Conservation (phyloP, 306 rosid genomes). For the Corylus americana region DNA sequence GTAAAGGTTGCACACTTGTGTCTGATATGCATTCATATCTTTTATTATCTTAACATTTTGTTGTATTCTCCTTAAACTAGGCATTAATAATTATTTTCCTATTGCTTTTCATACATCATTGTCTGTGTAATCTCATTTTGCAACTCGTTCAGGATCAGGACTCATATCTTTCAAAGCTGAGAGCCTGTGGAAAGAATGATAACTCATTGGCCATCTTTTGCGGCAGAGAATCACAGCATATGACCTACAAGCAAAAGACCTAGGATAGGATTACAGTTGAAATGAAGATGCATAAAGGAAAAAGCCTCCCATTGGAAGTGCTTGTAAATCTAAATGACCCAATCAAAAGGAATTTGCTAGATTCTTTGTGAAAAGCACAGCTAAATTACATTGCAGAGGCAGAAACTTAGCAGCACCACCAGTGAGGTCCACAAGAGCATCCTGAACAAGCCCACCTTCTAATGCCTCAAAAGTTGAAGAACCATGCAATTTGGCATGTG, state of each 20-base stretch:
- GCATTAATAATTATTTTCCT: conserved; percentile 49
- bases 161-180: conserved; percentile 17
- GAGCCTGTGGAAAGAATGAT: conserved; percentile 17
- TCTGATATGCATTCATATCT: no score
- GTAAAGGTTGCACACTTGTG: no score
- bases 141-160: conserved; percentile 19
- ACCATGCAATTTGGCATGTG: conserved; percentile 98
- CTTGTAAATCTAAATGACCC: conserved; percentile 23
- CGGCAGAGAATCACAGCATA: conserved; percentile 20
- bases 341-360: conserved; percentile 12
- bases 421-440: conserved; percentile 98
- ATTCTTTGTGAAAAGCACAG: background rate
- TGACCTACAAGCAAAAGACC: background rate
- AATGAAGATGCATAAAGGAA: background rate
- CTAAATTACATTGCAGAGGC: background rate
- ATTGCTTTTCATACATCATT: conserved; percentile 38
- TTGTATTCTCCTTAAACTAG: conserved; percentile 36
- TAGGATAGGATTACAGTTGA: no score
- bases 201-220: conserved; percentile 26
- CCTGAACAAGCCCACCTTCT: conserved; percentile 99
- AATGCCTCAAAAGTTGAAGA: conserved; percentile 77
- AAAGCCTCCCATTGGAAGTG: background rate
- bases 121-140: conserved; percentile 8
- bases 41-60: background rate
- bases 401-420: conserved; percentile 89